phyloP scores from a whole-genome alignment of 192 early-diverging fungal species.

The Entophlyctis luteolus region DNA sequence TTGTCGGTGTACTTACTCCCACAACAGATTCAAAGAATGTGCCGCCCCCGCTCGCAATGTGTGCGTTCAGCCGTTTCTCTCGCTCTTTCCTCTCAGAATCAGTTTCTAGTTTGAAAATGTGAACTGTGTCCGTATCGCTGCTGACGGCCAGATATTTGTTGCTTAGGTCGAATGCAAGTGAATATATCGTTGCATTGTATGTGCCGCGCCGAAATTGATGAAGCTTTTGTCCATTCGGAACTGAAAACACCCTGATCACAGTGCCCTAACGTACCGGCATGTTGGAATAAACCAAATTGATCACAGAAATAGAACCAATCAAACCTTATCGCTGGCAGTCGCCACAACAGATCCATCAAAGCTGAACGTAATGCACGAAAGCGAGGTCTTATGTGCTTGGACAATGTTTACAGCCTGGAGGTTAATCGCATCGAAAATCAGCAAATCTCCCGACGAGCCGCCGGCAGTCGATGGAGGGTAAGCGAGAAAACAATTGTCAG shows the following conservation, averaged over 20 bases:
- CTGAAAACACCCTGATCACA: conserved; percentile 90
- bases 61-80: neutral
- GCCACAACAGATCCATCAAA: conserved; percentile 89
- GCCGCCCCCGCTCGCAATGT: neutral
- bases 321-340: conserved; percentile 91
- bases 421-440: conserved; percentile 84
- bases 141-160: conserved; percentile 75
- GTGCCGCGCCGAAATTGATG: conserved; percentile 94
- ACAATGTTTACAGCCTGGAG: conserved; percentile 91
- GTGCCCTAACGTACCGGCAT: conserved; percentile 63
- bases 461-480: conserved; percentile 72
- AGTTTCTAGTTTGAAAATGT: conserved; percentile 76
- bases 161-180: conserved; percentile 78
- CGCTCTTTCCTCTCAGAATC: conserved; percentile 8
- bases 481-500: conserved; percentile 91
- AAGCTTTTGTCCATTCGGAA: conserved; percentile 78
- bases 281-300: neutral
- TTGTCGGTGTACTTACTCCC: neutral
- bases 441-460: conserved; percentile 72
- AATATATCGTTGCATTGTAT: conserved; percentile 87
- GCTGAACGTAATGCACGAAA: conserved; percentile 82
- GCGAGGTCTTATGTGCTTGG: conserved; percentile 89
- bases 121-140: conserved; percentile 91
- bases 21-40: neutral
- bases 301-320: neutral